A percentile compares a stretch with the other conserved stretches of the same genome.
Conservation (phyloP, 2,329 filamentous ascomycete species). For the Aspergillus versicolor region DNA sequence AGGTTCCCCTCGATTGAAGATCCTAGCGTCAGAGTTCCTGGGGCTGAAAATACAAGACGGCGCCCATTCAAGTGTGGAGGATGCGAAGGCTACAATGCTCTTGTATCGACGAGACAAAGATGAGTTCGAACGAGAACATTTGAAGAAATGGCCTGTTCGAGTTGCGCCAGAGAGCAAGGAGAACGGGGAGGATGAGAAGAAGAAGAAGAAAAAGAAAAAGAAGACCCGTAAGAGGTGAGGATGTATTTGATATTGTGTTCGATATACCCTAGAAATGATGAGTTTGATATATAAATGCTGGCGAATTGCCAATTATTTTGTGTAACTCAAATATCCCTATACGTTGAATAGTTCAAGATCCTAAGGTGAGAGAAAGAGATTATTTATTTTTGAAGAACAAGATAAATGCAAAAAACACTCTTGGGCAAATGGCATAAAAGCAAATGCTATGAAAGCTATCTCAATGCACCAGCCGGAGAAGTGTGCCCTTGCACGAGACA, state of each 20-base stretch:
- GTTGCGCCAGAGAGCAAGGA: slow-evolving; percentile 33
- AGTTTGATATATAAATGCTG: slow-evolving; percentile 6
- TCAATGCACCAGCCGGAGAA: too few species aligned
- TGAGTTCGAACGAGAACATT: slow-evolving; percentile 78
- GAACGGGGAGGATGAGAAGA: slow-evolving; percentile 40
- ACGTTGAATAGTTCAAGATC: too few species aligned
- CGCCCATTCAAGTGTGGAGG: slow-evolving; percentile 64
- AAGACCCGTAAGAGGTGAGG: slow-evolving; percentile 43
- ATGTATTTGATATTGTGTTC: neutral
- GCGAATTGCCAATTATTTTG: neutral
- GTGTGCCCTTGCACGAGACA: too few species aligned
- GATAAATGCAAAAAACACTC: too few species aligned
- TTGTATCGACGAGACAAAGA: slow-evolving; percentile 81
- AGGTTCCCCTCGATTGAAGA: slow-evolving; percentile 53
- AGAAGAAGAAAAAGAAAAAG: slow-evolving; percentile 51
- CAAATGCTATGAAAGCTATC: too few species aligned
- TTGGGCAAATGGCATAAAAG: too few species aligned
- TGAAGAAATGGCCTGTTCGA: slow-evolving; percentile 60
- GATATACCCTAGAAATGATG: slow-evolving; percentile 19
- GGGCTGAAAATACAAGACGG: slow-evolving; percentile 61
- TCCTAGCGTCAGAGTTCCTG: slow-evolving; percentile 56
- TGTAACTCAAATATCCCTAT: too few species aligned
- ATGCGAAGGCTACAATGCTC: slow-evolving; percentile 87
- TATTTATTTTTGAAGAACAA: too few species aligned
- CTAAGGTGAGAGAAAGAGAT: too few species aligned